Evolutionary conservation across 345 rosid genomes (phyloP).

Genomic region (Pelargonium nanum): DNA sequence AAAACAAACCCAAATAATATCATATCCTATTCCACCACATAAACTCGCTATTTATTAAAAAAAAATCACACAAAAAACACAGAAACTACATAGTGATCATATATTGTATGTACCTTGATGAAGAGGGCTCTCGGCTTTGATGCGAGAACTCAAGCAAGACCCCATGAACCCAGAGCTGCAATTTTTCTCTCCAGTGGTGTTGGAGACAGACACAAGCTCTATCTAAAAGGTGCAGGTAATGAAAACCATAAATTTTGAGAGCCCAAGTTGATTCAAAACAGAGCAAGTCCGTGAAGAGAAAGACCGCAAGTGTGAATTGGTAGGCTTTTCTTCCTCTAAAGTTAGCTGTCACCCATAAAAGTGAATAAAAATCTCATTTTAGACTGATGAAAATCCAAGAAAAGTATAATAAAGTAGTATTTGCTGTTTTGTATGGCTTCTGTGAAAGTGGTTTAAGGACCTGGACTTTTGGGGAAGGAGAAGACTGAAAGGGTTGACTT

Average conservation of each 20-base stretch:
- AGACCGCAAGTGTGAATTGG: background rate
- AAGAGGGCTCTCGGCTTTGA: conserved; percentile 40
- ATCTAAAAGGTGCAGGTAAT: background rate
- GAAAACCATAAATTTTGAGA: background rate
- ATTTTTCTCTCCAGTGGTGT: background rate
- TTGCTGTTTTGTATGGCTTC: background rate
- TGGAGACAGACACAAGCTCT: too few species aligned
- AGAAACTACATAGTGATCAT: too few species aligned
- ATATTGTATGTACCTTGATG: conserved; percentile 36
- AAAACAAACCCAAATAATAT: too few species aligned
- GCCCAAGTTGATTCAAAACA: background rate
- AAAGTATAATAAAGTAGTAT: background rate
- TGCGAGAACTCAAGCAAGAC: conserved; percentile 54
- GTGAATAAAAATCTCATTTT: background rate
- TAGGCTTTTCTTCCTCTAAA: background rate
- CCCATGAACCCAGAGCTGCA: conserved; percentile 35
- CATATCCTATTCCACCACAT: too few species aligned
- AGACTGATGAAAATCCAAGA: too few species aligned
- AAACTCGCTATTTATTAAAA: too few species aligned
- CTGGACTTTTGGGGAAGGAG: background rate
- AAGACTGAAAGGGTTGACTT: background rate
- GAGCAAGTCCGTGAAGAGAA: background rate
- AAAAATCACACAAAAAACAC: too few species aligned
- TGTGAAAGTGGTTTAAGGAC: too few species aligned
- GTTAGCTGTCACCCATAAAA: background rate